Conservation (phyloP, 768 basidiomycete genomes). For the Clitopilus hobsonii region DNA sequence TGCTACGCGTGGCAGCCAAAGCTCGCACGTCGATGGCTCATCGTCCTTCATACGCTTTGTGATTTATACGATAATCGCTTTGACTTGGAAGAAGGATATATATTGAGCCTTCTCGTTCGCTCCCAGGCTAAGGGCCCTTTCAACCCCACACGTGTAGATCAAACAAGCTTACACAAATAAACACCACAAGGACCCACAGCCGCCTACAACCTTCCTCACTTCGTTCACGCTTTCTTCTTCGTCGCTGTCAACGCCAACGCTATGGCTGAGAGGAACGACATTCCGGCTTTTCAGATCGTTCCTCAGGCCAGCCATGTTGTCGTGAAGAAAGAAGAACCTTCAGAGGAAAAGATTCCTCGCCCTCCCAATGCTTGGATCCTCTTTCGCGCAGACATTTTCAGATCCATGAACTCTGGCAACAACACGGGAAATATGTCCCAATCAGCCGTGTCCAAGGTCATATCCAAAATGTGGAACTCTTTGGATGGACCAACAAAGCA, state of each 20-base stretch:
- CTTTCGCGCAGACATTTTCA: conserved; percentile 61
- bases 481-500: conserved; percentile 42
- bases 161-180: neutral
- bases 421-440: conserved; percentile 42
- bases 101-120: neutral
- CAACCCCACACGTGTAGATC: neutral
- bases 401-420: conserved; percentile 30
- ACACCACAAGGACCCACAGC: neutral
- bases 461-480: conserved; percentile 60
- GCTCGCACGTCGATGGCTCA: too few relatives aligned
- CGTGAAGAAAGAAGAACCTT: conserved; percentile 1
- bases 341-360: conserved; percentile 41
- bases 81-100: neutral
- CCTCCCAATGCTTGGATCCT: conserved; percentile 85
- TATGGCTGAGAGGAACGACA: neutral
- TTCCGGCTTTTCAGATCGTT: neutral
- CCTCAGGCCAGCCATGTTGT: conserved; percentile 1
- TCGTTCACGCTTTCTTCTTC: neutral
- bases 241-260: neutral
- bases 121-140: neutral
- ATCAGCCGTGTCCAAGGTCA: conserved; percentile 58
- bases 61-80: too few relatives aligned
- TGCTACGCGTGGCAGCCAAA: neutral
- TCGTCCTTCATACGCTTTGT: too few relatives aligned
- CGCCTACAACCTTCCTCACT: neutral